Evolutionary conservation across 495 filamentous ascomycete genomes (phyloP), one percentile per base, ranked within the genome.

Genomic region (Neurospora sublineolata): DNA sequence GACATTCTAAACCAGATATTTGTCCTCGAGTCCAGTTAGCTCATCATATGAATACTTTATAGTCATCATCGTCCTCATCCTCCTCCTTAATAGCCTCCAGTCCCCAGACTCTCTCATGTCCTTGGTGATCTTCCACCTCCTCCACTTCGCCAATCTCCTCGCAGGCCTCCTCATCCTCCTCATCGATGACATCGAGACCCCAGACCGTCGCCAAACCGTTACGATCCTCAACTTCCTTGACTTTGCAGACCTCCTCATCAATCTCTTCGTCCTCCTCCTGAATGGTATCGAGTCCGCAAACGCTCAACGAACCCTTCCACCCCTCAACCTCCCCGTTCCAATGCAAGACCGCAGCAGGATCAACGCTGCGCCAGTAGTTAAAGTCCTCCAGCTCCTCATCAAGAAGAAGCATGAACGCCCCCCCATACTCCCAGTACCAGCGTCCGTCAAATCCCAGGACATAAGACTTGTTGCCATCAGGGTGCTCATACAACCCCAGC

Each of bases 281-380:
- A 3, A 60, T 60, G 27, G 27, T 60, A 6, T 8, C 52, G 1
- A 60, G 52, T 3, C 23, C 27, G 0, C 12, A 18, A 60, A 27
- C 2, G 7, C 5, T 16, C 20, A 3, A 3, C 0, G 4, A 23
- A 3, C 4, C 12, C 52, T 60, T 16, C 27, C 9, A 14, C 20
- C 14, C 20, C 12, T 60, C 6, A 3, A 60, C 6, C 12, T 60
- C 52, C 11, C 27, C 52, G 3, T 33, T 60, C 14, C 1, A 60
- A 3, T 16, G 5, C 0, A 60, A 1, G 0, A 60, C 6, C 2
- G 27, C 52, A 0, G 12, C 27, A 0, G 52, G 27, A 27, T 33
- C 52, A 18, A 3, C 0, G 1, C 23, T 14, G 14, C 52, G 52
- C 52, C 52, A 60, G 0, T 0, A 8, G 12, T 18, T 33, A 7